These are phyloP conservation scores for Curvularia spicifera DNA, from an alignment of 2,329 filamentous ascomycete genomes.

Conservation along the genomic window DNA sequence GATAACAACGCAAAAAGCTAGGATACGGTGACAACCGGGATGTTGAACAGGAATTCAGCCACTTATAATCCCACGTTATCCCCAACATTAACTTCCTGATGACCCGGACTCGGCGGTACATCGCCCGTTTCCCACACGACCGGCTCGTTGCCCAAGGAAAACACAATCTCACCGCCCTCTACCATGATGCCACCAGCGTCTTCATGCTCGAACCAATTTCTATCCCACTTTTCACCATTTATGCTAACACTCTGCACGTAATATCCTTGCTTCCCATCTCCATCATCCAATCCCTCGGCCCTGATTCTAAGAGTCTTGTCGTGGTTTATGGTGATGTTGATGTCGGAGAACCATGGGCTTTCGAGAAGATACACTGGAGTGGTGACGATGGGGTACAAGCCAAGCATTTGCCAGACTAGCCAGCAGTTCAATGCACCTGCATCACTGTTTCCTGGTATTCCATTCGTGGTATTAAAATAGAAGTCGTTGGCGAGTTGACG, in stretches of 20 bases:
- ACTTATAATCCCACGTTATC: not conserved
- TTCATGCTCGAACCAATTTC: constrained; percentile 63
- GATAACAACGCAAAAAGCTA: not conserved
- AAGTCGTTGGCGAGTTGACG: constrained; percentile 50
- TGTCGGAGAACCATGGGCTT: constrained; percentile 54
- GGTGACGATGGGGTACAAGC: constrained; percentile 57
- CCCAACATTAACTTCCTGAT: constrained; percentile 37
- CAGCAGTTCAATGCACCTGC: constrained; percentile 58
- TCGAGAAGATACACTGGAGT: constrained; percentile 57
- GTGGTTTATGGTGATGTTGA: constrained; percentile 47
- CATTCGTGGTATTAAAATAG: constrained; percentile 50
- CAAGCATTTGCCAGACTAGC: constrained; percentile 60
- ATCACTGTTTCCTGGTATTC: constrained; percentile 56
- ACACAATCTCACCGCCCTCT: constrained; percentile 45
- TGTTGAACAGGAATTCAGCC: not conserved
- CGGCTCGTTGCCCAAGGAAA: constrained; percentile 37
- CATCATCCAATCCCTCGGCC: constrained; percentile 49
- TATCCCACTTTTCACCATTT: constrained; percentile 59
- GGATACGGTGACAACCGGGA: no score
- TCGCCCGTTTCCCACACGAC: constrained; percentile 43
- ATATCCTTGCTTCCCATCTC: constrained; percentile 53
- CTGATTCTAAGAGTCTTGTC: constrained; percentile 55
- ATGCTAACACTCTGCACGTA: constrained; percentile 62
- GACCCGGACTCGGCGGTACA: constrained; percentile 43
- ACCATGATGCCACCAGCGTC: constrained; percentile 50